Percentiles rank a stretch among this genome's conserved stretches.
Conservation (phyloP, 352 stramenopile genomes). For the Pythium utonaiense region DNA sequence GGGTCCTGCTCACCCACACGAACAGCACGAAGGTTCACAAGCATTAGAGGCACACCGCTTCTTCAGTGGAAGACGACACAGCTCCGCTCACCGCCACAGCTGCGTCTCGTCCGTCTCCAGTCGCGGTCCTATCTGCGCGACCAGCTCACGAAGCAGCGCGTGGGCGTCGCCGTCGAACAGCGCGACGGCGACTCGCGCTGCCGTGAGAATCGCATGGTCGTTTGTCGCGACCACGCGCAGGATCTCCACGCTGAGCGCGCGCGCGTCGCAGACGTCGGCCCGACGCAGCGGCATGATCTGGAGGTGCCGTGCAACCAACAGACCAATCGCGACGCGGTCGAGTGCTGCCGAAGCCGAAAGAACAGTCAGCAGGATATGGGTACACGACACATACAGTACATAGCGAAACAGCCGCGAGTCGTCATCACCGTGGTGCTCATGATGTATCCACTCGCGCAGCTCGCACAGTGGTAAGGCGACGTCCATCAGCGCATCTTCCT, state of each 20-base stretch:
- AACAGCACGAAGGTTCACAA: not conserved
- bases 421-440: slow-evolving; percentile 3
- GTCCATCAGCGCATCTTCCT: slow-evolving; percentile 13
- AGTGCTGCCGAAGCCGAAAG: not conserved
- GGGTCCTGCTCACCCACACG: too few species aligned
- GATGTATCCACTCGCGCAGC: slow-evolving; percentile 10
- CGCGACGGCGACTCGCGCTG: slow-evolving; percentile 5
- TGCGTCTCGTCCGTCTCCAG: not conserved
- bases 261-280: slow-evolving; percentile 1
- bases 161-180: slow-evolving; percentile 7
- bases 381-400: not conserved
- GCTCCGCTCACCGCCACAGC: slow-evolving; percentile 8
- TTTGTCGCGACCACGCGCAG: not conserved
- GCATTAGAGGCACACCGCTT: too few species aligned
- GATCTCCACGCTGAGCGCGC: slow-evolving; percentile 9
- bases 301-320: slow-evolving; percentile 10
- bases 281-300: slow-evolving; percentile 4
- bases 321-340: not conserved
- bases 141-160: not conserved
- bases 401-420: not conserved
- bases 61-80: too few species aligned
- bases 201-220: not conserved
- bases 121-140: not conserved
- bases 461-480: slow-evolving; percentile 17
- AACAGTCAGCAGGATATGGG: slow-evolving; percentile 3